Percentiles rank a stretch among this genome's conserved stretches.
These are phyloP conservation scores for Torulaspora microellipsoides DNA, from an alignment of 805 yeast genomes.

Conservation along the genomic window DNA sequence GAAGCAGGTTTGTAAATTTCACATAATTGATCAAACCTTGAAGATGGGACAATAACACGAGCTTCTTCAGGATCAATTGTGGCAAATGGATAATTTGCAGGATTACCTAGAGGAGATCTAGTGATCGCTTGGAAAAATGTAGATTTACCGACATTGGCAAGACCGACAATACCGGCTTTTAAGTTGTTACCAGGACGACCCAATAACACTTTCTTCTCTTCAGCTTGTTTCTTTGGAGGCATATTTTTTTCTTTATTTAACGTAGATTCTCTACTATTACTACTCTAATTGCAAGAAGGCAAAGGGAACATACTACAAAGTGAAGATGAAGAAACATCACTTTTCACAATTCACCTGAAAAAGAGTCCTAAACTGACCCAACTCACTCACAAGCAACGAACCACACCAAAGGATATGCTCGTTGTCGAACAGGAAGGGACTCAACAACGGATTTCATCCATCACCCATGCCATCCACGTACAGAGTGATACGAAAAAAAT, in stretches of 20 bases:
- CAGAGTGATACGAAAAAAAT: too few relatives aligned
- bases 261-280: too few relatives aligned
- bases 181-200: constrained; percentile 80
- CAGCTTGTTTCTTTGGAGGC: constrained; percentile 42
- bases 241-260: constrained; percentile 12
- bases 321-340: too few relatives aligned
- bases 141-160: constrained; percentile 93
- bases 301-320: too few relatives aligned
- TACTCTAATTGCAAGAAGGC: too few relatives aligned
- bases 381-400: too few relatives aligned
- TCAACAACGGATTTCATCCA: too few relatives aligned
- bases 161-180: constrained; percentile 88
- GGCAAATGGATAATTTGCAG: constrained; percentile 97
- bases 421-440: too few relatives aligned
- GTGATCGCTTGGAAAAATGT: constrained; percentile 97
- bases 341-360: too few relatives aligned
- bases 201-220: constrained; percentile 62
- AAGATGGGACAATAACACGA: constrained; percentile 87
- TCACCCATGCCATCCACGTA: too few relatives aligned
- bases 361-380: too few relatives aligned
- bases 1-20: constrained; percentile 76
- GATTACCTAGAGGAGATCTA: constrained; percentile 86
- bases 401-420: too few relatives aligned
- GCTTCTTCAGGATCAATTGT: constrained; percentile 95
- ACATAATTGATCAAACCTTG: constrained; percentile 73